A percentile compares a stretch with the other conserved stretches of the same genome.
These are phyloP conservation scores for Paramecium biaurelia DNA, from an alignment of 73 alveolate species.

Conservation along the genomic window DNA sequence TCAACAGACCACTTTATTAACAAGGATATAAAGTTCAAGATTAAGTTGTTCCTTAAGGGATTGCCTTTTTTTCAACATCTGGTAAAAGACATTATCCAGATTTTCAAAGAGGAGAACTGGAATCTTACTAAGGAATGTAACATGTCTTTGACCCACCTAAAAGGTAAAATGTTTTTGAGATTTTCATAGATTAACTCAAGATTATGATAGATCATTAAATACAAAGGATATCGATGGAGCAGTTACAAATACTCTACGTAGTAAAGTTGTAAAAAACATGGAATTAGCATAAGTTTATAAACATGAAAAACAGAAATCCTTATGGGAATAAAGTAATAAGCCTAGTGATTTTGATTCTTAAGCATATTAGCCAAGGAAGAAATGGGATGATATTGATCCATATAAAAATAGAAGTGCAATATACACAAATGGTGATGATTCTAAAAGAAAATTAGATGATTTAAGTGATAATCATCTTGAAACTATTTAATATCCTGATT, in stretches of 20 bases:
- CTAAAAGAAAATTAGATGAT: not conserved
- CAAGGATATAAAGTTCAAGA: not conserved
- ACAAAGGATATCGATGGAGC: constrained; percentile 55
- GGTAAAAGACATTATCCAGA: constrained; percentile 44
- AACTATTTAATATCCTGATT: not conserved
- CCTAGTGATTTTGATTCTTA: not conserved
- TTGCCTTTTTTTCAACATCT: constrained; percentile 4
- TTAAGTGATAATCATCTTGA: not conserved
- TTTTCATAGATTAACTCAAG: not conserved
- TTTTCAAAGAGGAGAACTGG: constrained; percentile 36
- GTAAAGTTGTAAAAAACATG: constrained; percentile 45
- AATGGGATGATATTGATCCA: not conserved
- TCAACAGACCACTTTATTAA: not conserved
- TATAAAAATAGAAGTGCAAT: constrained; percentile 19
- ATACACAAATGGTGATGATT: not conserved
- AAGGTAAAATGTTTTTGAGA: not conserved
- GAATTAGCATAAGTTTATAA: constrained; percentile 12
- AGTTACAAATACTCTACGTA: constrained; percentile 43
- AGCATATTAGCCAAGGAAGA: not conserved
- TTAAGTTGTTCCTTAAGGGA: constrained; percentile 15
- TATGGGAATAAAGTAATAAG: not conserved
- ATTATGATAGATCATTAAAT: constrained; percentile 6
- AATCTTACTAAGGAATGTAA: not conserved
- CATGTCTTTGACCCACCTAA: constrained; percentile 21
- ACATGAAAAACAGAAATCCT: not conserved